Conservation (phyloP, 2,329 filamentous ascomycete genomes). For the Aspergillus pseudoviridinutans region DNA sequence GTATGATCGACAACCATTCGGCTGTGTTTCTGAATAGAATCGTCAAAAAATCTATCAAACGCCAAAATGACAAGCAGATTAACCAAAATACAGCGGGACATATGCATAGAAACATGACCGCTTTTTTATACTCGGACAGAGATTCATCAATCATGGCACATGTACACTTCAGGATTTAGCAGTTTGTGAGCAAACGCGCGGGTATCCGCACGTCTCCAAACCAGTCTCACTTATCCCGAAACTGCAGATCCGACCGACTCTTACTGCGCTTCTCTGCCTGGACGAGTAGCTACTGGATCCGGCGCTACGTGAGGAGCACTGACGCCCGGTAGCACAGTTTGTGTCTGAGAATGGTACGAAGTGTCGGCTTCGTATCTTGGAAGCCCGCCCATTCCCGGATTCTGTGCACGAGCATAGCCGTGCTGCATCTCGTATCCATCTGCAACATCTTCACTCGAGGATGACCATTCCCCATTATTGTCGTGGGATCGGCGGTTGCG, state of each 20-base stretch:
- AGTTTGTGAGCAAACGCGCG: background rate
- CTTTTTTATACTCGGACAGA: background rate
- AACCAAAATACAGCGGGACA: background rate
- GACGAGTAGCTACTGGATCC: constrained; percentile 6
- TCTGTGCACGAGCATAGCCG: constrained; percentile 23
- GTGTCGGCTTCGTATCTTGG: constrained; percentile 25
- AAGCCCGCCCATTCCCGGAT: constrained; percentile 16
- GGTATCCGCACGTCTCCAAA: background rate
- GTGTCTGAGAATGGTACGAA: constrained; percentile 25
- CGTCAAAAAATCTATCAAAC: background rate
- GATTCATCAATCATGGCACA: background rate
- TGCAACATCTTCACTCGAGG: constrained; percentile 34
- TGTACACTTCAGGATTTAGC: background rate
- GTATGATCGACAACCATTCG: background rate
- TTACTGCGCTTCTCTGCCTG: constrained; percentile 12
- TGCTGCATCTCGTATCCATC: constrained; percentile 37
- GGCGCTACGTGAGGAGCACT: constrained; percentile 8
- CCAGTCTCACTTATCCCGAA: constrained; percentile 8
- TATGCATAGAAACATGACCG: background rate
- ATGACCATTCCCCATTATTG: constrained; percentile 32
- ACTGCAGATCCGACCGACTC: constrained; percentile 16
- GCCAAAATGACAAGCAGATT: background rate
- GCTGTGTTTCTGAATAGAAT: background rate
- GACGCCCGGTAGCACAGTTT: constrained; percentile 6
- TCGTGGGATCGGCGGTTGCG: constrained; percentile 28